phyloP scores from a whole-genome alignment of 2,329 filamentous ascomycete genomes.

The Phoma sp. region DNA sequence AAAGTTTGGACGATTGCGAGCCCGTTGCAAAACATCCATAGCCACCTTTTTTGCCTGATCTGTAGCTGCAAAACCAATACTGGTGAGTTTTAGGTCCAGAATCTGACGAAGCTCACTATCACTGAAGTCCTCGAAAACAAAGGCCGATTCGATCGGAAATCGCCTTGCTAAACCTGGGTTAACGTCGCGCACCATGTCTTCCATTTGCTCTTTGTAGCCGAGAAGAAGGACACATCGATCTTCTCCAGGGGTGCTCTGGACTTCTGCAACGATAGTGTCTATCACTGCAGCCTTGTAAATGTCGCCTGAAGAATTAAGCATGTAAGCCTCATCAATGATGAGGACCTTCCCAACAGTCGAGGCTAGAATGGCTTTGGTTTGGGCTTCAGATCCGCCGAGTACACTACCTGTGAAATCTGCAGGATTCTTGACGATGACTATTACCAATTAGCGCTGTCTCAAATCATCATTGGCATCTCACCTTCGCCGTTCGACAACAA shows the following conservation, averaged over 20 bases:
- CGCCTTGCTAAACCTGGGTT: slow-evolving; percentile 73
- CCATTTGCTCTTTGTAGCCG: slow-evolving; percentile 73
- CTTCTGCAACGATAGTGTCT: slow-evolving; percentile 75
- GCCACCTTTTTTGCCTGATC: slow-evolving; percentile 58
- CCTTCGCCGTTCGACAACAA: slow-evolving; percentile 72
- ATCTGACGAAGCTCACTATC: slow-evolving; percentile 65
- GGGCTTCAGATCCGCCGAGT: slow-evolving; percentile 71
- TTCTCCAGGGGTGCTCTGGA: slow-evolving; percentile 72
- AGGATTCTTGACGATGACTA: slow-evolving; percentile 75
- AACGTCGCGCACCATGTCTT: slow-evolving; percentile 73
- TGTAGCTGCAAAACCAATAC: slow-evolving; percentile 61
- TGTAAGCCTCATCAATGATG: slow-evolving; percentile 81
- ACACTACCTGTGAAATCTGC: slow-evolving; percentile 71
- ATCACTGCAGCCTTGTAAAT: slow-evolving; percentile 68
- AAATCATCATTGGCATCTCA: slow-evolving; percentile 34
- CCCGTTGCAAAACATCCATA: slow-evolving; percentile 65
- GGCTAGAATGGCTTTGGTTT: slow-evolving; percentile 74
- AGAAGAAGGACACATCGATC: slow-evolving; percentile 75
- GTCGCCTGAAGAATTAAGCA: slow-evolving; percentile 57
- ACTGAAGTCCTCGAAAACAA: slow-evolving; percentile 72
- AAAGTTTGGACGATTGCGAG: slow-evolving; percentile 69
- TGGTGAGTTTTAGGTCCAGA: slow-evolving; percentile 66
- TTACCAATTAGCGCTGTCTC: slow-evolving; percentile 7
- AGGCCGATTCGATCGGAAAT: slow-evolving; percentile 68
- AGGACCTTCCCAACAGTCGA: slow-evolving; percentile 74